Conservation (phyloP, 139 green algal genomes). For the Chlorella sp. region DNA sequence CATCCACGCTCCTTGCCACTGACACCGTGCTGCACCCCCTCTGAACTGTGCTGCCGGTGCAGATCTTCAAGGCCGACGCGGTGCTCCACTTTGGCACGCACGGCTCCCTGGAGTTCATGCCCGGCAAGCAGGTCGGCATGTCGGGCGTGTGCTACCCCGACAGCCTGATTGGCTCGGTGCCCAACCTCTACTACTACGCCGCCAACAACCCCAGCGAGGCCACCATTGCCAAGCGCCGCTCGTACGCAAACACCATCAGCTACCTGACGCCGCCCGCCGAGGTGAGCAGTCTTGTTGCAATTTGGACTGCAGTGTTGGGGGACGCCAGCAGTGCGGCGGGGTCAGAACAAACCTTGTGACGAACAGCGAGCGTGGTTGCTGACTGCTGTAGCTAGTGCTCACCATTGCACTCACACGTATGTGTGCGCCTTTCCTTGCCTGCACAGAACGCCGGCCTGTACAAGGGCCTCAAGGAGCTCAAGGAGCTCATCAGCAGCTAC, state of each 20-base stretch:
- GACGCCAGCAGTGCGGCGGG: too few relatives aligned
- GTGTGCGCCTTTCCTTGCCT: too few relatives aligned
- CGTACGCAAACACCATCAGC: conserved; percentile 99
- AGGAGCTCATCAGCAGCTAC: conserved; percentile 95
- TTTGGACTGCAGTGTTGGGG: too few relatives aligned
- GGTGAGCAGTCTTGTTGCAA: too few relatives aligned
- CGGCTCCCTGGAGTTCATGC: conserved; percentile 99
- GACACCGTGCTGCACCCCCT: not conserved
- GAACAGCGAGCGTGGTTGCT: too few relatives aligned
- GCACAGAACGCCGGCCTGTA: conserved; percentile 98
- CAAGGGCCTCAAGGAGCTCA: conserved; percentile 95
- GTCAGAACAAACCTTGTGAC: too few relatives aligned
- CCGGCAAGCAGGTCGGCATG: conserved; percentile 98
- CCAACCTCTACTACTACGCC: conserved; percentile 99
- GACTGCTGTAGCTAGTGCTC: conserved; percentile 82
- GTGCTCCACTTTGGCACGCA: conserved; percentile 99
- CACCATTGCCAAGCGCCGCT: conserved; percentile 98
- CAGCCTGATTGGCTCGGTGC: conserved; percentile 92
- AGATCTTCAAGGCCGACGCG: conserved; percentile 93
- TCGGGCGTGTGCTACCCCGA: conserved; percentile 95
- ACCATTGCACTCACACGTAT: too few relatives aligned
- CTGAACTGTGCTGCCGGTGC: conserved; percentile 11
- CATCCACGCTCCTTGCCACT: too few relatives aligned
- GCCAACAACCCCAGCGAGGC: conserved; percentile 99
- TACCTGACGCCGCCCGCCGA: conserved; percentile 98